Base-by-base conservation (phyloP, 2,329 filamentous ascomycete species). In the Penicillium hesseltinei region DNA sequence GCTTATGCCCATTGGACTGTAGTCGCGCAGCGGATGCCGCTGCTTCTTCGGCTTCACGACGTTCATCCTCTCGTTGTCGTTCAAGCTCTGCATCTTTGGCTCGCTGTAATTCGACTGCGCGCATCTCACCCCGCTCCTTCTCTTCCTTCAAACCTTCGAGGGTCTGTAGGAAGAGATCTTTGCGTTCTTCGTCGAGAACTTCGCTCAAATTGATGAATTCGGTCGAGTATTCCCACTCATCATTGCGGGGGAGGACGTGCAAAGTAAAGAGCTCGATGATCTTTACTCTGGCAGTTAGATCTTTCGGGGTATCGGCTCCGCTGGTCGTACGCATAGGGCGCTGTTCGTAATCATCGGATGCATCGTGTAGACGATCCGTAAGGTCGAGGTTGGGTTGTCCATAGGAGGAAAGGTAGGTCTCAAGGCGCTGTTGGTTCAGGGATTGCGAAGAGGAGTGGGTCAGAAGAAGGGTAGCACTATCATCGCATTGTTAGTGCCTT, bases 241-340 rank as follows among this genome's bases (percentile, higher is more conserved):
- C 87, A 66, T 97, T 97, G 52, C 91, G 84, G 5, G 93, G 87
- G n/a, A 99, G 84, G 8, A 97, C 91, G 71, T 99, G 94, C 5
- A 99, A 82, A 1, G 92, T 95, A 74, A 97, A 99, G 9, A 99
- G 82, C 76, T 99, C 94, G 50, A 99, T 84, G 42, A 99, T 90
- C 78, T 95, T 96, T 62, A 97, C 87, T 45, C 92, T 84, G 5
- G 91, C 87, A 65, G 90, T 88, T 36, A 96, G 84, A 70, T 96
- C 91, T 61, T 90, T 86, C 0, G 91, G 91, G 0, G 91, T 95
- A 70, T 91, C 87, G 40, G 91, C 87, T 57, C 90, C 91, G 58
- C 83, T 85, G 5, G 70, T 69, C 75, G 65, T 66, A 5, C 71
- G 70, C 33, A 75, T 69, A 59, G 67, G 76, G 47, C 61, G 74